Conservation (phyloP, 306 rosid species). For the Gillenia trifoliata region DNA sequence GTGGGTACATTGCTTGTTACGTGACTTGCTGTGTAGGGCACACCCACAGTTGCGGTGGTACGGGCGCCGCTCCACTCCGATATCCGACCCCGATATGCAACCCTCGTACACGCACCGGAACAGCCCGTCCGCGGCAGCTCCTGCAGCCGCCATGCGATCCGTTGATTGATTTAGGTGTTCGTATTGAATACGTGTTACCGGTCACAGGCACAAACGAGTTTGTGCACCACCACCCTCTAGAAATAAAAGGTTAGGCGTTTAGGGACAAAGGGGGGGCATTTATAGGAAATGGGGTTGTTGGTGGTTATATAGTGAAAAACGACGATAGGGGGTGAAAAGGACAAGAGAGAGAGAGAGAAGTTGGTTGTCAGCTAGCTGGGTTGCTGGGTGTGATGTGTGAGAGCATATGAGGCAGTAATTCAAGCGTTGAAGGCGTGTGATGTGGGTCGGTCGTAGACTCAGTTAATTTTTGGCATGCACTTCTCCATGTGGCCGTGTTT, state of each 20-base stretch:
- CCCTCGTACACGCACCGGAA: slow-evolving; percentile 52
- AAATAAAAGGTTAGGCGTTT: not conserved
- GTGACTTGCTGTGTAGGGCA: slow-evolving; percentile 16
- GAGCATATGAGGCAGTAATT: slow-evolving; percentile 14
- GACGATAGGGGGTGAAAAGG: not conserved
- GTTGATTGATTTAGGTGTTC: not conserved
- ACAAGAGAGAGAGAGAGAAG: not conserved
- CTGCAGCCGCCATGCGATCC: slow-evolving; percentile 11
- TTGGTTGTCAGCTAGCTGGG: slow-evolving; percentile 5
- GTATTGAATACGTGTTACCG: not conserved
- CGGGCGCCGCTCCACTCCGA: slow-evolving; percentile 53
- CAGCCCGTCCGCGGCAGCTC: slow-evolving; percentile 21
- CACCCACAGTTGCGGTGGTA: slow-evolving; percentile 45
- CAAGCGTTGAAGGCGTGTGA: slow-evolving; percentile 16
- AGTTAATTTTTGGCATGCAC: not conserved
- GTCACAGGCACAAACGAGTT: not conserved
- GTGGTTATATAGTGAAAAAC: not conserved
- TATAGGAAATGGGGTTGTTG: not conserved
- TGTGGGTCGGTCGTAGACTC: not conserved
- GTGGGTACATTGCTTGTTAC: slow-evolving; percentile 7
- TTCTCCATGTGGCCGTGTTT: not conserved
- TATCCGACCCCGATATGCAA: slow-evolving; percentile 43
- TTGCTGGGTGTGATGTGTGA: not conserved
- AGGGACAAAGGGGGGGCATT: not conserved
- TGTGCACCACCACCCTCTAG: not conserved